phyloP scores from a whole-genome alignment of 148 eudicot genomes.

The Heliamphora exappendiculata region DNA sequence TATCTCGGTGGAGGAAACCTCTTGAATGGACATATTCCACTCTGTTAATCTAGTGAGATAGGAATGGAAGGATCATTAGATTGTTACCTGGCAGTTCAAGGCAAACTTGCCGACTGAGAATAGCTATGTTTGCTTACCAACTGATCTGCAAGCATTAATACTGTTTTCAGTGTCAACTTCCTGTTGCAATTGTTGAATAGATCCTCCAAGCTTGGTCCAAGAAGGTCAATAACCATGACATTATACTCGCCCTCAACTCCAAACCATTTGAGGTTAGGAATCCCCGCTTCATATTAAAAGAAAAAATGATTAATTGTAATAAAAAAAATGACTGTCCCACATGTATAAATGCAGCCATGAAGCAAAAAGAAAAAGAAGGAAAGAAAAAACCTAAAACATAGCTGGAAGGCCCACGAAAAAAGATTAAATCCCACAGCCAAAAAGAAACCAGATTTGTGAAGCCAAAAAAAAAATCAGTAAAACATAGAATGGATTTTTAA shows the following conservation, averaged over 20 bases:
- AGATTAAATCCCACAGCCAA: too few species aligned
- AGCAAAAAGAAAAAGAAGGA: too few species aligned
- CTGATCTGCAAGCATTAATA: slow-evolving; percentile 90
- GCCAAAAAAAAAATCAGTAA: slow-evolving; percentile 5
- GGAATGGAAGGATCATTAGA: background rate
- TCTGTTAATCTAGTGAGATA: slow-evolving; percentile 54
- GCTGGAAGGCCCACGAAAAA: too few species aligned
- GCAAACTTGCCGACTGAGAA: background rate
- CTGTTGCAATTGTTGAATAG: slow-evolving; percentile 76
- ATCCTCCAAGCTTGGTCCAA: slow-evolving; percentile 87
- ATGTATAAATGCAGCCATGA: too few species aligned
- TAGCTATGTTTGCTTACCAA: slow-evolving; percentile 45
- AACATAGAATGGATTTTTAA: background rate
- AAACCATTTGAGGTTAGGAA: slow-evolving; percentile 75
- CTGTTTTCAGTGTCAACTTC: slow-evolving; percentile 65
- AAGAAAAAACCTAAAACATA: too few species aligned
- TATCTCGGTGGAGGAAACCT: slow-evolving; percentile 94
- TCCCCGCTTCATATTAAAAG: slow-evolving; percentile 76
- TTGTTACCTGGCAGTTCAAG: slow-evolving; percentile 4
- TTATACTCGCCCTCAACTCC: slow-evolving; percentile 81
- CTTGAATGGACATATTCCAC: slow-evolving; percentile 80
- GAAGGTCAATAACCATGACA: slow-evolving; percentile 88
- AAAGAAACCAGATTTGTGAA: too few species aligned
- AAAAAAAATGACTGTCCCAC: too few species aligned
- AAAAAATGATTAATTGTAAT: too few species aligned